Conservation (phyloP, 331 rosid genomes). For the Acacia pycnantha region DNA sequence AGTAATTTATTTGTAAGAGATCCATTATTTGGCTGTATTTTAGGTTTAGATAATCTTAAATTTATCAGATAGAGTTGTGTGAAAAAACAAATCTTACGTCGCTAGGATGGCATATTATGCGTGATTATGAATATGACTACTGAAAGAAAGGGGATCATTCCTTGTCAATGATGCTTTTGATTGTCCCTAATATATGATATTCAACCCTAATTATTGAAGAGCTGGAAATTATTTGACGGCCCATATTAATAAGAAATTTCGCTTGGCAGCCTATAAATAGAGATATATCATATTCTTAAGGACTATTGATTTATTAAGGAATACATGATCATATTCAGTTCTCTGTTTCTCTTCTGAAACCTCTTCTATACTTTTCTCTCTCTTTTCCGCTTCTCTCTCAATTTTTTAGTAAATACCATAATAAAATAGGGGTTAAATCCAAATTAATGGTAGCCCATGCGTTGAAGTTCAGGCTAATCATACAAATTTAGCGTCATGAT, state of each 20-base stretch:
- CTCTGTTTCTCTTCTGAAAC: too few relatives aligned
- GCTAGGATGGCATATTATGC: not conserved
- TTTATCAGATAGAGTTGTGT: not conserved
- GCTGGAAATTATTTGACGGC: not conserved
- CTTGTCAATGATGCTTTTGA: not conserved
- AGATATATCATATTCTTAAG: too few relatives aligned
- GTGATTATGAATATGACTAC: not conserved
- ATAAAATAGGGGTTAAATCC: not conserved
- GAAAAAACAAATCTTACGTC: not conserved
- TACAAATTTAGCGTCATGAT: not conserved
- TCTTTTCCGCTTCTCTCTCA: too few relatives aligned
- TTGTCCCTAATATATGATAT: not conserved
- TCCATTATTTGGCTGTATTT: not conserved
- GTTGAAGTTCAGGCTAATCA: not conserved
- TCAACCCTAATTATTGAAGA: not conserved
- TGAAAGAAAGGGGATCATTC: not conserved
- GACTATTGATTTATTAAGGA: too few relatives aligned
- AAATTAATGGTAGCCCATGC: not conserved
- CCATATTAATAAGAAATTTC: not conserved
- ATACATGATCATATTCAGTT: too few relatives aligned
- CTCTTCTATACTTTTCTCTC: too few relatives aligned
- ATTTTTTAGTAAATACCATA: too few relatives aligned
- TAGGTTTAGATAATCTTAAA: not conserved
- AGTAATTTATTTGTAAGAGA: not conserved
- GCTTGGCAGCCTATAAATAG: not conserved